Evolutionary conservation across 768 basidiomycete genomes (phyloP).

Genomic region (Dictyophora rubrovolvata): DNA sequence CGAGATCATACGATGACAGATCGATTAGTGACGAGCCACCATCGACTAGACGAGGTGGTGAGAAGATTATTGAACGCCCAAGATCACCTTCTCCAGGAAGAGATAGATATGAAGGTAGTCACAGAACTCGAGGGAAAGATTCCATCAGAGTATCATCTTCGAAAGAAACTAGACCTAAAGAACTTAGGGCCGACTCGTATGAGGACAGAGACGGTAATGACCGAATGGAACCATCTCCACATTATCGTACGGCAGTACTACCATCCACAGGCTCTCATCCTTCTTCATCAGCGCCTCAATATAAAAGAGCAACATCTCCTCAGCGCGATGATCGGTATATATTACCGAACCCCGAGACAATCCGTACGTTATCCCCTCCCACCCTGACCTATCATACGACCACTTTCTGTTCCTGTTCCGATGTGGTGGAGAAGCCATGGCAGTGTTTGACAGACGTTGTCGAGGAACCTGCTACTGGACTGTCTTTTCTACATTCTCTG

Average conservation of each 20-base stretch:
- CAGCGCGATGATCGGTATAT: constrained; percentile 1
- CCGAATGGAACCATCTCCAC: neutral
- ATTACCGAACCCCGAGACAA: constrained; percentile 2
- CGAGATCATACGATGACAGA: neutral
- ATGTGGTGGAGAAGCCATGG: constrained; percentile 4
- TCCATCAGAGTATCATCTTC: neutral
- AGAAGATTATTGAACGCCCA: constrained; percentile 2
- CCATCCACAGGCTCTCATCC: neutral
- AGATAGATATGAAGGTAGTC: neutral
- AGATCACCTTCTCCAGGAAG: constrained; percentile 8
- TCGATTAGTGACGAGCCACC: neutral
- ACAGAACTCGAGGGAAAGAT: neutral
- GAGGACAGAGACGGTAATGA: neutral
- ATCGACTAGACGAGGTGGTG: neutral
- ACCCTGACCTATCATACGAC: constrained; percentile 5
- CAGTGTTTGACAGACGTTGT: constrained; percentile 7
- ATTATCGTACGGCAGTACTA: neutral
- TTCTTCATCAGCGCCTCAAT: neutral
- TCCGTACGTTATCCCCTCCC: constrained; percentile 10
- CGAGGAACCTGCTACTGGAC: constrained; percentile 6
- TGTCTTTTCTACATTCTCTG: constrained; percentile 3
- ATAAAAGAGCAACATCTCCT: neutral
- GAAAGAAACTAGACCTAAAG: neutral
- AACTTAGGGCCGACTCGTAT: neutral
- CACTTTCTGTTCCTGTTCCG: neutral